A percentile compares a stretch with the other conserved stretches of the same genome.
Evolutionary conservation across 192 early-diverging fungal species (phyloP).

Genomic region (Kappamyces sp.): DNA sequence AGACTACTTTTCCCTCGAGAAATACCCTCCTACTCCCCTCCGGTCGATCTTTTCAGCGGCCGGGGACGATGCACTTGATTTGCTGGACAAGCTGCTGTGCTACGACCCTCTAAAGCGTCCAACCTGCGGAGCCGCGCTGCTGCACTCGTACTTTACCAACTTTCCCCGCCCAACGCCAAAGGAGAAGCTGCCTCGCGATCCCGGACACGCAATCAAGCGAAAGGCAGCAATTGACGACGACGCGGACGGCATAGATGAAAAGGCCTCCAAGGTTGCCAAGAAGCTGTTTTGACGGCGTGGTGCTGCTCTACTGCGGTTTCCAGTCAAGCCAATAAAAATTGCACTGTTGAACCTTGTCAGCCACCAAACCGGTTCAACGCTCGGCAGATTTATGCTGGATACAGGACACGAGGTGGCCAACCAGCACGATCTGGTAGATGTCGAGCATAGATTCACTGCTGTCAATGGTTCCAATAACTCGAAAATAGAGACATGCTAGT

Average conservation of each 20-base stretch:
- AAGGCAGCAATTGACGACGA: constrained; percentile 10
- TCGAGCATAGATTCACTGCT: no score
- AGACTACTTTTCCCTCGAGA: constrained; percentile 65
- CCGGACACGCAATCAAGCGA: constrained; percentile 15
- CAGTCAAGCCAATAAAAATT: no score
- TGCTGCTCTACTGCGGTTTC: no score
- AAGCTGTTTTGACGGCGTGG: constrained; percentile 5
- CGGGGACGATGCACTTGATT: constrained; percentile 70
- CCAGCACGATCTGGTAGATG: no score
- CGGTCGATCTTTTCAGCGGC: constrained; percentile 77
- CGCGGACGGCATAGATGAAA: background rate
- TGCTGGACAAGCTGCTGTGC: constrained; percentile 79
- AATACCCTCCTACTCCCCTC: constrained; percentile 67
- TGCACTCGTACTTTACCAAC: constrained; percentile 72
- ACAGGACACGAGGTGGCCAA: no score
- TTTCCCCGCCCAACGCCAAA: constrained; percentile 63
- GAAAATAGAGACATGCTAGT: no score
- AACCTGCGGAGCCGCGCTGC: constrained; percentile 62
- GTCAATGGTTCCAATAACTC: no score
- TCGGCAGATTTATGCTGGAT: no score
- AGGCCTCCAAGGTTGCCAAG: constrained; percentile 4
- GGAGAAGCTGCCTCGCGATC: constrained; percentile 54
- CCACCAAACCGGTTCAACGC: no score
- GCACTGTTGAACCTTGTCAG: no score
- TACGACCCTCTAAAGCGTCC: constrained; percentile 81